These are phyloP conservation scores for Annulohypoxylon maeteangense DNA, from an alignment of 495 filamentous ascomycete species.

Conservation along the genomic window DNA sequence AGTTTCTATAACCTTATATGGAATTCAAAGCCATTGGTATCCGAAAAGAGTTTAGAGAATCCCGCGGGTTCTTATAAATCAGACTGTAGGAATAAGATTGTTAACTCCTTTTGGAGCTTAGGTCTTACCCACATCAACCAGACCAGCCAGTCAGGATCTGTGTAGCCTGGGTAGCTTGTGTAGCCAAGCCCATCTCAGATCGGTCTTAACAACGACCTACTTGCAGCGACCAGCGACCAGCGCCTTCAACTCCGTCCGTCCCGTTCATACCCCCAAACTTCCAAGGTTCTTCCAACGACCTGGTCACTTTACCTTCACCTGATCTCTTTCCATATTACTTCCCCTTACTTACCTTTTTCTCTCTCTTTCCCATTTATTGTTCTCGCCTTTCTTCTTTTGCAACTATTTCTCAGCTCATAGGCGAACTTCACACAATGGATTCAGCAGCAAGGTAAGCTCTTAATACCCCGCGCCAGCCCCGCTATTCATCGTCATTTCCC, in stretches of 20 bases:
- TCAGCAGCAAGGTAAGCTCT: conserved; percentile 55
- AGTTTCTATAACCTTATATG: not conserved
- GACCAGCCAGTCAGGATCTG: conserved; percentile 7
- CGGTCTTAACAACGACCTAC: conserved; percentile 34
- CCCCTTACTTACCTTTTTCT: not conserved
- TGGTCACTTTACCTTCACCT: conserved; percentile 30
- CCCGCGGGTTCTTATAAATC: not conserved
- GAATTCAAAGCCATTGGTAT: not conserved
- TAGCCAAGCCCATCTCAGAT: conserved; percentile 14
- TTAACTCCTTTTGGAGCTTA: conserved; percentile 5
- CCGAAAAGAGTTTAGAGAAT: conserved; percentile 31
- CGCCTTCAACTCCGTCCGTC: conserved; percentile 23
- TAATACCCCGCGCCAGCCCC: conserved; percentile 50
- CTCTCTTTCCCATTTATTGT: conserved; percentile 33
- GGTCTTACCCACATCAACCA: conserved; percentile 16
- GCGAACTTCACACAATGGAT: conserved; percentile 53
- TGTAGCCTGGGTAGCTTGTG: not conserved
- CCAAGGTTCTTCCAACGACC: conserved; percentile 28
- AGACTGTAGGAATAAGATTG: conserved; percentile 22
- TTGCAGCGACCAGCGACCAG: not conserved
- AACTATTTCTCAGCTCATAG: conserved; percentile 8
- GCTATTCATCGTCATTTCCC: conserved; percentile 44
- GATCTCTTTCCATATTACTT: conserved; percentile 4
- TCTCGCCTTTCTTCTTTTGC: conserved; percentile 9
- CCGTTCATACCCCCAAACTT: conserved; percentile 33